Percentiles rank a stretch among this genome's conserved stretches.
These are phyloP conservation scores for Pharus latifolius DNA, from an alignment of 176 grass and related monocot species.

Conservation along the genomic window DNA sequence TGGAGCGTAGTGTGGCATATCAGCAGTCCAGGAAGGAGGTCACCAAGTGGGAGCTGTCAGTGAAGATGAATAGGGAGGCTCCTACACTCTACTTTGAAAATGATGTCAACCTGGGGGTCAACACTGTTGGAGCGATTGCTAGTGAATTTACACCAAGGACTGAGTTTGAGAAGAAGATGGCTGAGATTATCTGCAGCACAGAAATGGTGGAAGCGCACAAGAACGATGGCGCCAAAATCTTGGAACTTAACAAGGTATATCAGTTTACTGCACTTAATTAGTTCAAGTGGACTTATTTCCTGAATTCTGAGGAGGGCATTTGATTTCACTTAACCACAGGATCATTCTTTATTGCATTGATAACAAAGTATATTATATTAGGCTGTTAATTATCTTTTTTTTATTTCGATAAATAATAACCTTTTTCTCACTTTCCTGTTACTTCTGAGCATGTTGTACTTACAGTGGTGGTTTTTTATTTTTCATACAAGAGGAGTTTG, in stretches of 20 bases:
- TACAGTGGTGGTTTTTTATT: no score
- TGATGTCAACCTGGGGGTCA: slow-evolving; percentile 56
- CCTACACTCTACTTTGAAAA: slow-evolving; percentile 67
- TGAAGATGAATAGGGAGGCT: slow-evolving; percentile 72
- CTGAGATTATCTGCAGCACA: slow-evolving; percentile 24
- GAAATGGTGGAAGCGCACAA: slow-evolving; percentile 71
- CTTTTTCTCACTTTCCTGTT: no score
- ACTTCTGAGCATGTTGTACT: no score
- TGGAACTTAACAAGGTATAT: slow-evolving; percentile 88
- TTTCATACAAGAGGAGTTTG: no score
- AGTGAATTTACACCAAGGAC: slow-evolving; percentile 64
- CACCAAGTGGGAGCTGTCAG: slow-evolving; percentile 51
- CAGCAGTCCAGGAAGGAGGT: slow-evolving; percentile 32
- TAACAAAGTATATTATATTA: no score
- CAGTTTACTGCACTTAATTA: neutral
- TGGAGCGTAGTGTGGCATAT: slow-evolving; percentile 44
- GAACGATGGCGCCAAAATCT: slow-evolving; percentile 77
- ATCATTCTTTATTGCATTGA: no score
- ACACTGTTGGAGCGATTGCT: slow-evolving; percentile 74
- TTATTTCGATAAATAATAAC: no score
- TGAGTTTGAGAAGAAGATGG: slow-evolving; percentile 75
- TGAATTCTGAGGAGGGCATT: neutral
- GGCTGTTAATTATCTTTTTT: no score
- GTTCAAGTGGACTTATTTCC: neutral
- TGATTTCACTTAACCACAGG: neutral